phyloP scores from a whole-genome alignment of 768 basidiomycete species.

The Tricholoma matsutake region DNA sequence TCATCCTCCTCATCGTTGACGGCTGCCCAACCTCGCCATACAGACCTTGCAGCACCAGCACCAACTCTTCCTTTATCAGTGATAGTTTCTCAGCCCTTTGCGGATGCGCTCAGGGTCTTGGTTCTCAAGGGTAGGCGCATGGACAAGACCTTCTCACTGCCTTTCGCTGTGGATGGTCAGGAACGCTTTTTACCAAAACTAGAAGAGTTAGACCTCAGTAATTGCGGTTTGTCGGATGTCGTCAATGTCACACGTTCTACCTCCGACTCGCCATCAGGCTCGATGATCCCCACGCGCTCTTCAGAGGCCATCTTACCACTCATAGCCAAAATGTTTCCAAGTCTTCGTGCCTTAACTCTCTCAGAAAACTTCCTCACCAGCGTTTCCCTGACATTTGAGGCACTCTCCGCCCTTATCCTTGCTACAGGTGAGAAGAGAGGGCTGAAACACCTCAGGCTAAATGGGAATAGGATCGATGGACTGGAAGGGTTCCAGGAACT shows the following conservation, averaged over 20 bases:
- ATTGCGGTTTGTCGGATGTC: slow-evolving; percentile 63
- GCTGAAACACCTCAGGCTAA: slow-evolving; percentile 60
- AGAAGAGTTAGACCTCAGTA: slow-evolving; percentile 74
- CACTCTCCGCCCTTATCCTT: slow-evolving; percentile 50
- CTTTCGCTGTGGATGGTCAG: slow-evolving; percentile 30
- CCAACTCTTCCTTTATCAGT: slow-evolving; percentile 65
- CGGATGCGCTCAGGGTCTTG: slow-evolving; percentile 55
- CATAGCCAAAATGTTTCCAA: slow-evolving; percentile 67
- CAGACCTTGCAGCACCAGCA: slow-evolving; percentile 57
- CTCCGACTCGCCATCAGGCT: slow-evolving; percentile 21
- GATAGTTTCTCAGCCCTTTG: slow-evolving; percentile 59
- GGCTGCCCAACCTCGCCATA: slow-evolving; percentile 13
- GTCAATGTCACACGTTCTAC: slow-evolving; percentile 45
- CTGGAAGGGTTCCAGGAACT: slow-evolving; percentile 61
- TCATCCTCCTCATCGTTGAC: slow-evolving; percentile 24
- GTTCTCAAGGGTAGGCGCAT: slow-evolving; percentile 61
- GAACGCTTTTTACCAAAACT: slow-evolving; percentile 55
- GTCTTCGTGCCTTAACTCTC: slow-evolving; percentile 63
- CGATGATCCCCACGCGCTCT: slow-evolving; percentile 39
- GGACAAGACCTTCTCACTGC: slow-evolving; percentile 62
- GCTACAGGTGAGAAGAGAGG: slow-evolving; percentile 46
- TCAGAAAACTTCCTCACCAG: slow-evolving; percentile 72
- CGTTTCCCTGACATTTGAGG: slow-evolving; percentile 44
- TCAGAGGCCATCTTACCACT: slow-evolving; percentile 56
- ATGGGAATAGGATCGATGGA: slow-evolving; percentile 63